phyloP scores from a whole-genome alignment of 345 rosid species.

The Salix suchowensis region DNA sequence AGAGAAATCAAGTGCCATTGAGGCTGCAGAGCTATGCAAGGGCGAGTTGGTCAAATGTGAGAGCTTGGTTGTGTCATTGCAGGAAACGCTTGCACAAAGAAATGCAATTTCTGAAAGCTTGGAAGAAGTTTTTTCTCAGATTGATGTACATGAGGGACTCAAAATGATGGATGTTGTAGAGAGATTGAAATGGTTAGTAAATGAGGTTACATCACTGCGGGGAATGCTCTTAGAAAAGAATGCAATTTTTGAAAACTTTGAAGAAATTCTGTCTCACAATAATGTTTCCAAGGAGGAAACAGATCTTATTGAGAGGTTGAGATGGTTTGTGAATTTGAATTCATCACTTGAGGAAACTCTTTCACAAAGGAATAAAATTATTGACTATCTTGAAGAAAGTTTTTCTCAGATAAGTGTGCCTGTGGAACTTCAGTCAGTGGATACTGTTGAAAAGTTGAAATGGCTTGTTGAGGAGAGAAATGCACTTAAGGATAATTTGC shows the following conservation, averaged over 20 bases:
- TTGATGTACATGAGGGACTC: conserved; percentile 50
- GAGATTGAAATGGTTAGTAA: conserved; percentile 44
- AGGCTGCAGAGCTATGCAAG: conserved; percentile 47
- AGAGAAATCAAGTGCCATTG: conserved; percentile 55
- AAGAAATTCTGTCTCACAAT: conserved; percentile 20
- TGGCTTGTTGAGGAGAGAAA: conserved; percentile 63
- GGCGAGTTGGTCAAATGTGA: conserved; percentile 57
- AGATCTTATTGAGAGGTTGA: conserved; percentile 16
- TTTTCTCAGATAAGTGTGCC: conserved; percentile 13
- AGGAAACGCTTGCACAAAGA: conserved; percentile 50
- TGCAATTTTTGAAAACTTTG: conserved; percentile 7
- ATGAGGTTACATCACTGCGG: conserved; percentile 16
- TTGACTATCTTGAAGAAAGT: conserved; percentile 18
- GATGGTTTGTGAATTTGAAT: conserved; percentile 20
- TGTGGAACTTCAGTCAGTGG: conserved; percentile 11
- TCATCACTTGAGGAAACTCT: conserved; percentile 17
- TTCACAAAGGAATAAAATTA: conserved; percentile 7
- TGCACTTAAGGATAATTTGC: conserved; percentile 37
- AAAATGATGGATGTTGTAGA: conserved; percentile 49
- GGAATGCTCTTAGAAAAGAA: conserved; percentile 9
- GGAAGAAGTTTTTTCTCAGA: conserved; percentile 48
- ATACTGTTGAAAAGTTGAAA: conserved; percentile 16
- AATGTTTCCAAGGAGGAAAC: conserved; percentile 10
- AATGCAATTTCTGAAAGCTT: conserved; percentile 47
- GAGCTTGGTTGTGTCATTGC: conserved; percentile 49